A percentile compares a stretch with the other conserved stretches of the same genome.
These are phyloP conservation scores for Xylariaceae sp. DNA, from an alignment of 2,329 filamentous ascomycete genomes.

Conservation along the genomic window DNA sequence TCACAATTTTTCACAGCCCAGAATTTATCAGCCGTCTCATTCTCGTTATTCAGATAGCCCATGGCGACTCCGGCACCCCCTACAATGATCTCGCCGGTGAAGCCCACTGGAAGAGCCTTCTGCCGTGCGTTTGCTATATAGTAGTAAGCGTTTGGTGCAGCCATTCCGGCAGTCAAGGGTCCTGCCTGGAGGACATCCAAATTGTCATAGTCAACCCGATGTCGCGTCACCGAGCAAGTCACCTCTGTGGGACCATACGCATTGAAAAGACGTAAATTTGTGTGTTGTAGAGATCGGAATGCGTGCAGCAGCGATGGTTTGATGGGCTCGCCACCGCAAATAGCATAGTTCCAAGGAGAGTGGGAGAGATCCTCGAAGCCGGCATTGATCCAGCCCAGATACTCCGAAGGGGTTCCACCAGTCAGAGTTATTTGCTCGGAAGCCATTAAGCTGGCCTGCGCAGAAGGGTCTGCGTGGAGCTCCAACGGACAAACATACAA, in stretches of 20 bases:
- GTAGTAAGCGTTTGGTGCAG: conserved; percentile 3
- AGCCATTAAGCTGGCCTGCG: neutral
- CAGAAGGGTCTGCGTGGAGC: neutral
- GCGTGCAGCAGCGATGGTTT: neutral
- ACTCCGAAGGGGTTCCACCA: neutral
- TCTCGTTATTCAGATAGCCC: conserved; percentile 3
- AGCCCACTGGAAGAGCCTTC: neutral
- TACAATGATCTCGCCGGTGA: conserved; percentile 6
- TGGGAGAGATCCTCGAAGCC: neutral
- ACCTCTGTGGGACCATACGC: conserved; percentile 29
- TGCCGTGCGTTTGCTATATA: conserved; percentile 1
- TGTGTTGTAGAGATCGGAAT: neutral
- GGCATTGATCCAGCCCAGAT: neutral
- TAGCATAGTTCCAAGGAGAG: neutral
- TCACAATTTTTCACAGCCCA: neutral
- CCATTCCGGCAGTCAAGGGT: conserved; percentile 5
- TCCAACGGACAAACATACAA: neutral
- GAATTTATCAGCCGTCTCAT: neutral
- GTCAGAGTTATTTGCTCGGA: neutral
- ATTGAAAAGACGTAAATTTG: conserved; percentile 16
- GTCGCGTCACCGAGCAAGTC: conserved; percentile 3
- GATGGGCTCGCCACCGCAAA: neutral
- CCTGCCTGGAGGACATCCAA: neutral
- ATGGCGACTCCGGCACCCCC: conserved; percentile 2
- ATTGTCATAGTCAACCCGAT: neutral